Evolutionary conservation across 257 asterid genomes (phyloP).

Genomic region (Scutellaria galericulata): DNA sequence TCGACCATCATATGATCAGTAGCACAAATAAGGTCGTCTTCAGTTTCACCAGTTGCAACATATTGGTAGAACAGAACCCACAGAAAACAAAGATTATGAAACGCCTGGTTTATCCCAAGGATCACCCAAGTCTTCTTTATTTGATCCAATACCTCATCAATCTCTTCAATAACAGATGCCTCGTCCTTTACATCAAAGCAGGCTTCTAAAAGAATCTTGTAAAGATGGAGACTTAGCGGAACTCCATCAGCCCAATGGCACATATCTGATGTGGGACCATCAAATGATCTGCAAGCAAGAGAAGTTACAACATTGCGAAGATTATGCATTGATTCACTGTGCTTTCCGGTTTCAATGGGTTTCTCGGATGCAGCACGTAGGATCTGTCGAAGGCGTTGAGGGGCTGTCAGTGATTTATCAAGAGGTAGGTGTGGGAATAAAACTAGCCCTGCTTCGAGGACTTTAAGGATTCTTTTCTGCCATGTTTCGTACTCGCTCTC

Average conservation of each 20-base stretch:
- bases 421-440: conserved; percentile 71
- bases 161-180: conserved; percentile 74
- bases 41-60: conserved; percentile 60
- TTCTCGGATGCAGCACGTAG: conserved; percentile 54
- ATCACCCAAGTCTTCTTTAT: conserved; percentile 84
- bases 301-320: conserved; percentile 61
- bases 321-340: conserved; percentile 62
- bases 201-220: conserved; percentile 69
- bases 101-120: conserved; percentile 68
- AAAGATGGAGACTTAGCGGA: conserved; percentile 77
- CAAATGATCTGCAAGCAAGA: conserved; percentile 80
- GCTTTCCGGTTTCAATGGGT: conserved; percentile 71
- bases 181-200: conserved; percentile 83
- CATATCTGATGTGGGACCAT: conserved; percentile 64
- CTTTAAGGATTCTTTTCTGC: conserved; percentile 74
- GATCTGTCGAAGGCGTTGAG: conserved; percentile 63
- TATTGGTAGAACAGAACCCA: conserved; percentile 82
- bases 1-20: conserved; percentile 65
- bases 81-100: conserved; percentile 75
- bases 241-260: conserved; percentile 98
- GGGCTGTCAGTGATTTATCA: conserved; percentile 52
- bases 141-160: conserved; percentile 83
- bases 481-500: conserved; percentile 68
- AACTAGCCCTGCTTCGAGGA: conserved; percentile 82
- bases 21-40: conserved; percentile 76